These are phyloP conservation scores for Rubia occidens DNA, from an alignment of 305 asterid genomes.

Conservation along the genomic window DNA sequence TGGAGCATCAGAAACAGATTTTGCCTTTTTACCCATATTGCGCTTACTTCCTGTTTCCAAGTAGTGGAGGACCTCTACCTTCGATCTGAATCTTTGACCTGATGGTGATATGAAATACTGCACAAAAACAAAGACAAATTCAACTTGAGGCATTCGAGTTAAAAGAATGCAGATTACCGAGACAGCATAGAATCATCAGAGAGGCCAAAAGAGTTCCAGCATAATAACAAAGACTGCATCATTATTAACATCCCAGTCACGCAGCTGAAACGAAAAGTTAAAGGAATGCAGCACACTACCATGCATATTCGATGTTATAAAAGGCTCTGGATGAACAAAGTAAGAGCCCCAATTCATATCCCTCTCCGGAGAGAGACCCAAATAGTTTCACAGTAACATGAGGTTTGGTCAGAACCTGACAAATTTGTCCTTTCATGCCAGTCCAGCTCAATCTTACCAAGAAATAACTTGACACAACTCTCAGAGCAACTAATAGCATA, in stretches of 20 bases:
- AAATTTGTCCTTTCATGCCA: neutral
- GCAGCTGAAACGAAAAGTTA: neutral
- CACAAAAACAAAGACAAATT: constrained; percentile 20
- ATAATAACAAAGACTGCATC: neutral
- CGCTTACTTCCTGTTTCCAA: constrained; percentile 55
- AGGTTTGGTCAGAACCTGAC: neutral
- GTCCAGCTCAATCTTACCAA: neutral
- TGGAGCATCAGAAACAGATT: constrained; percentile 27
- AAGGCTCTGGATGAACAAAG: neutral
- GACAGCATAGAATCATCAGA: neutral
- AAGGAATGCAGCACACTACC: neutral
- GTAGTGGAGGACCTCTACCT: constrained; percentile 58
- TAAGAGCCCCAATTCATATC: neutral
- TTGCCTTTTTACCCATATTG: constrained; percentile 27
- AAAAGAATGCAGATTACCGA: neutral
- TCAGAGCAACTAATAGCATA: neutral
- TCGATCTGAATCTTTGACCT: constrained; percentile 52
- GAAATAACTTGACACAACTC: neutral
- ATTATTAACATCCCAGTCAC: neutral
- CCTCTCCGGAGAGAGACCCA: neutral
- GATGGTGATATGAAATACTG: constrained; percentile 64
- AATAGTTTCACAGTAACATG: neutral
- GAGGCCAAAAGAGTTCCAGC: neutral
- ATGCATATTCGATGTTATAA: neutral
- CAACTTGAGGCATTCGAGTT: neutral